Percentiles rank a stretch among this genome's conserved stretches.
These are phyloP conservation scores for Solanum dulcamara DNA, from an alignment of 257 asterid species.

Conservation along the genomic window DNA sequence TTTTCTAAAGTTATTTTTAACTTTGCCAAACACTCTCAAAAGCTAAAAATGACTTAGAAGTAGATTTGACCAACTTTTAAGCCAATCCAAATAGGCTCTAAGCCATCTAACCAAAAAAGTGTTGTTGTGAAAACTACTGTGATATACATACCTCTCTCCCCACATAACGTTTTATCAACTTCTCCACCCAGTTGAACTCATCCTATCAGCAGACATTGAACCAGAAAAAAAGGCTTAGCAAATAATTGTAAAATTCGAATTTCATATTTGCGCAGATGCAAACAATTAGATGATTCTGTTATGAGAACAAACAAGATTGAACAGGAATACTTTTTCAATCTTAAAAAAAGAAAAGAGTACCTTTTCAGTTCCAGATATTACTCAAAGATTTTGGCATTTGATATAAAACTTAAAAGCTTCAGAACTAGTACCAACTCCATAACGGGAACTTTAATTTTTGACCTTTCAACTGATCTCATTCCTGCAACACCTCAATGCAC, in stretches of 20 bases:
- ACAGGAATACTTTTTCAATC: neutral
- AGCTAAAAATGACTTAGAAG: no score
- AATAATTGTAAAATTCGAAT: neutral
- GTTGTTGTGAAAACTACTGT: neutral
- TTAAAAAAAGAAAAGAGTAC: neutral
- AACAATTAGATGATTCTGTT: neutral
- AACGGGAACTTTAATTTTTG: neutral
- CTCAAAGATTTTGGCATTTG: neutral
- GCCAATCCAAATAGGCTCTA: no score
- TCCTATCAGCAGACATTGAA: constrained; percentile 23
- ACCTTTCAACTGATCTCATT: neutral
- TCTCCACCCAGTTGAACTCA: constrained; percentile 72
- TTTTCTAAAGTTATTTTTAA: no score
- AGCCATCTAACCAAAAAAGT: neutral
- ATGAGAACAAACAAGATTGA: neutral
- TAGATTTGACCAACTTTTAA: no score
- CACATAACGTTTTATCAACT: constrained; percentile 52
- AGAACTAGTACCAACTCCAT: neutral
- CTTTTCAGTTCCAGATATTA: neutral
- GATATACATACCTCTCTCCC: constrained; percentile 75
- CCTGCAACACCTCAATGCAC: neutral
- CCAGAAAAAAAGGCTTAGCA: neutral
- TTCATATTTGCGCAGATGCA: neutral
- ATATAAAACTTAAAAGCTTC: neutral
- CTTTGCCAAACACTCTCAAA: no score